Evolutionary conservation across 108 stramenopile species (phyloP), one percentile per base, ranked within the genome.

Genomic region (Cylindrotheca fusiformis): DNA sequence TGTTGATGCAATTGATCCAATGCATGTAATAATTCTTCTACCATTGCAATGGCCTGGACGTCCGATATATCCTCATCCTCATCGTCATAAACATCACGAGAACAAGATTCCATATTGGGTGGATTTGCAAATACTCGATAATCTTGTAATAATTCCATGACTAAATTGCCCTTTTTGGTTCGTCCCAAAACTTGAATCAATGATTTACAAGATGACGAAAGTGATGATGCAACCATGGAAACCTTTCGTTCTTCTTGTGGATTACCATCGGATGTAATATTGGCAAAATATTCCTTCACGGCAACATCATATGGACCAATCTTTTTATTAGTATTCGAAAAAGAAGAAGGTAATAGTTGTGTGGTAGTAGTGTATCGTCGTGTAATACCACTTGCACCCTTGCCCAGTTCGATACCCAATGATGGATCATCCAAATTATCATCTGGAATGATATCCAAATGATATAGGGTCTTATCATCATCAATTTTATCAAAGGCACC

Each of bases 321-420:
- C 28, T 46, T 64, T 14, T 41, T 41, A 14, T 41, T 41, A 14
- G 6, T 6, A 14, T 41, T 41, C 10, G 6, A 10, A 14, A 10
- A 14, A 14, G 6, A 10, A 14, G 10, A 10, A 14, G 36, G 36
- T 14, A 41, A 10, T 27, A 17, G 27, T 6, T n/a, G n/a, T n/a
- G n/a, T n/a, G 10, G 6, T 41, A 5, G 21, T 52, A 1, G 22
- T 33, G 2, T 36, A 60, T 32, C 71, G 60, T 4, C 76, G 74
- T 10, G 81, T 85, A 28, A 80, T 60, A 32, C 84, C 84, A 48
- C 80, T 66, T 14, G 84, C 84, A n/a, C 84, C 84, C 26, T 58
- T 44, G 17, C 84, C 84, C 52, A 85, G 46, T 2, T 49, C 61
- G 19, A 72, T 47, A 6, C 55, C 67, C 28, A 71, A 30, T 10